A percentile compares a stretch with the other conserved stretches of the same genome.
Conservation (phyloP, 495 filamentous ascomycete species). For the Massariosphaeria phaeospora region DNA sequence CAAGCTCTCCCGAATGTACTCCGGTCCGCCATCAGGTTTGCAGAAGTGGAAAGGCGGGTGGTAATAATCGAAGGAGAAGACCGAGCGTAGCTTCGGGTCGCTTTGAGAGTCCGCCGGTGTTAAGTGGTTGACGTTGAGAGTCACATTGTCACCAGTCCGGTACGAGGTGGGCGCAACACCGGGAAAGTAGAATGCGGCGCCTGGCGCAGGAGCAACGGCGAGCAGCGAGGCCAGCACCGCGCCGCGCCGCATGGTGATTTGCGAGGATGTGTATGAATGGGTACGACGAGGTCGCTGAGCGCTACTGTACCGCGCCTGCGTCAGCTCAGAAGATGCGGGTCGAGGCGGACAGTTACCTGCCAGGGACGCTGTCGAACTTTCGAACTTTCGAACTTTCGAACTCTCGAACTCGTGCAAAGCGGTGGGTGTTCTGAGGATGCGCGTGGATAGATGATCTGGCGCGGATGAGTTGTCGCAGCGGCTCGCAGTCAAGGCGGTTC, state of each 20-base stretch:
- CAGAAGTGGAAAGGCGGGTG: constrained; percentile 82
- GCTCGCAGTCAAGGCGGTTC: too few relatives aligned
- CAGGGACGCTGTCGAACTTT: too few relatives aligned
- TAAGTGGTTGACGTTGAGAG: constrained; percentile 85
- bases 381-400: too few relatives aligned
- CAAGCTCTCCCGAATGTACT: constrained; percentile 76
- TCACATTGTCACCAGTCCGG: constrained; percentile 66
- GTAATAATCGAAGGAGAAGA: constrained; percentile 94
- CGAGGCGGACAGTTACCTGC: background rate
- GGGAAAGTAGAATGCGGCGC: constrained; percentile 87
- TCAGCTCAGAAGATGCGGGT: constrained; percentile 8
- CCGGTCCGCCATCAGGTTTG: constrained; percentile 64
- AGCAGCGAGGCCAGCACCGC: constrained; percentile 29
- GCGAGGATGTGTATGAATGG: too few relatives aligned
- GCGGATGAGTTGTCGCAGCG: too few relatives aligned
- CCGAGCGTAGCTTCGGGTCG: constrained; percentile 78
- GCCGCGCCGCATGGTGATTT: constrained; percentile 32
- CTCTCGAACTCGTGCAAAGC: too few relatives aligned
- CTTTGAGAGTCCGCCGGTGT: constrained; percentile 71
- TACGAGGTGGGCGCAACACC: constrained; percentile 95
- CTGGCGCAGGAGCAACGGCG: constrained; percentile 44
- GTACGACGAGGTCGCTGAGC: too few relatives aligned
- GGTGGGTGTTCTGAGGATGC: too few relatives aligned
- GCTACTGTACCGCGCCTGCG: background rate
- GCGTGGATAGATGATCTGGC: too few relatives aligned